These are phyloP conservation scores for Colletotrichum spaethianum DNA, from an alignment of 2,329 filamentous ascomycete species.

Conservation along the genomic window DNA sequence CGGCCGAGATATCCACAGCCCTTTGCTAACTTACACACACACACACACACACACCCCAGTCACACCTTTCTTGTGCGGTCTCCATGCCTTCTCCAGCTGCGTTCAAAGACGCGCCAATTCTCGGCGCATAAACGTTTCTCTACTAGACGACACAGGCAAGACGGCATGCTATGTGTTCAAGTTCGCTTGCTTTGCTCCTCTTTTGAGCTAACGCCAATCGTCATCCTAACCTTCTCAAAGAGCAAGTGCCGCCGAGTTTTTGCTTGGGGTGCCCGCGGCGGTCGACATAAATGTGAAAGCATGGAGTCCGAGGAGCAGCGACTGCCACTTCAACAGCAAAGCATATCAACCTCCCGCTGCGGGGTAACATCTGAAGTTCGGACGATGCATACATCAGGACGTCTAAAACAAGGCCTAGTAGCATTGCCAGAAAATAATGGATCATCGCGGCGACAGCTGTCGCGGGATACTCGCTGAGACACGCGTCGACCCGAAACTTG, in stretches of 20 bases:
- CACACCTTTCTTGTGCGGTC: neutral
- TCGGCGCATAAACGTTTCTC: neutral
- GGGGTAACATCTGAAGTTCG: neutral
- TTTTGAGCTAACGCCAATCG: neutral
- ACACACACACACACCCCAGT: neutral
- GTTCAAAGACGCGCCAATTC: neutral
- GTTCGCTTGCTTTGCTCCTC: neutral
- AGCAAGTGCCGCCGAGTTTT: neutral
- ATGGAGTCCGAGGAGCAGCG: neutral
- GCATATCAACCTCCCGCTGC: neutral
- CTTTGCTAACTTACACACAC: neutral
- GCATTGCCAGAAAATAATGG: constrained; percentile 23
- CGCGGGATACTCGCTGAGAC: constrained; percentile 26
- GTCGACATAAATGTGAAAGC: neutral
- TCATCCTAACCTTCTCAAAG: neutral
- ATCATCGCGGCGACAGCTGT: constrained; percentile 26
- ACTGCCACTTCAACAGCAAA: neutral
- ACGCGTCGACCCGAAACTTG: constrained; percentile 25
- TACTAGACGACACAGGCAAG: neutral
- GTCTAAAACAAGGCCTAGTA: neutral
- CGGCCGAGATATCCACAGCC: constrained; percentile 1
- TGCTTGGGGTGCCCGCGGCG: neutral
- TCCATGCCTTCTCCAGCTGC: neutral
- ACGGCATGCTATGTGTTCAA: neutral
- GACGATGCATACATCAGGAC: constrained; percentile 16